A percentile compares a stretch with the other conserved stretches of the same genome.
Conservation (phyloP, 176 grass and related monocot species). For the Typha latifolia region DNA sequence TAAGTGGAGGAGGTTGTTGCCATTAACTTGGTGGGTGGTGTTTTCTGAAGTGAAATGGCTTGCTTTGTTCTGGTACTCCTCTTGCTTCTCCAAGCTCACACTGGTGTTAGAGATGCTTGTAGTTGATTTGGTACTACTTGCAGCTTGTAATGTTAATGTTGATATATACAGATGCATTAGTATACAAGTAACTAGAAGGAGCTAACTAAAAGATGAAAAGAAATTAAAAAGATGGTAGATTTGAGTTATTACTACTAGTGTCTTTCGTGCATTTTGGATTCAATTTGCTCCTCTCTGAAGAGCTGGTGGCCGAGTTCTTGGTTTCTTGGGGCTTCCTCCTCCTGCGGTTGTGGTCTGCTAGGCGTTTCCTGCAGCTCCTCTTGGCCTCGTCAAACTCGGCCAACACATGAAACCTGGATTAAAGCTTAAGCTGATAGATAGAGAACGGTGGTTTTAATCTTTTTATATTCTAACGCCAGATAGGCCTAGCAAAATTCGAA, state of each 20-base stretch:
- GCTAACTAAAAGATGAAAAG: background rate
- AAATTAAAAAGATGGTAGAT: background rate
- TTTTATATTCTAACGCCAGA: background rate
- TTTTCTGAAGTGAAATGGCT: background rate
- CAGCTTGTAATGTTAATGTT: background rate
- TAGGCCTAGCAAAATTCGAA: too few relatives aligned
- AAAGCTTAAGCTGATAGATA: background rate
- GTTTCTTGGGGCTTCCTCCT: conserved; percentile 44
- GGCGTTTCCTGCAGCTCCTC: conserved; percentile 66
- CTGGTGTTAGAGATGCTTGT: background rate
- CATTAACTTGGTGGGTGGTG: background rate
- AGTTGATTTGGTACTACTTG: background rate
- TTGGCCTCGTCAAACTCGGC: conserved; percentile 67
- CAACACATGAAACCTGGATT: conserved; percentile 59
- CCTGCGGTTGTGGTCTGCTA: conserved; percentile 78
- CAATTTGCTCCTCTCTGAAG: conserved; percentile 8
- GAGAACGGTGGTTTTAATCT: background rate
- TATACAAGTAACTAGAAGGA: background rate
- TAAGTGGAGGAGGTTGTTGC: conserved; percentile 8
- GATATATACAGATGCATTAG: too few relatives aligned
- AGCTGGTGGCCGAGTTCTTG: background rate
- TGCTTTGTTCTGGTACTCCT: background rate
- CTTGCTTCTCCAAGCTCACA: background rate
- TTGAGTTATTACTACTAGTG: conserved; percentile 1
- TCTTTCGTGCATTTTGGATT: background rate